phyloP scores from a whole-genome alignment of 257 asterid species.

The Solanum lycopersicoides region DNA sequence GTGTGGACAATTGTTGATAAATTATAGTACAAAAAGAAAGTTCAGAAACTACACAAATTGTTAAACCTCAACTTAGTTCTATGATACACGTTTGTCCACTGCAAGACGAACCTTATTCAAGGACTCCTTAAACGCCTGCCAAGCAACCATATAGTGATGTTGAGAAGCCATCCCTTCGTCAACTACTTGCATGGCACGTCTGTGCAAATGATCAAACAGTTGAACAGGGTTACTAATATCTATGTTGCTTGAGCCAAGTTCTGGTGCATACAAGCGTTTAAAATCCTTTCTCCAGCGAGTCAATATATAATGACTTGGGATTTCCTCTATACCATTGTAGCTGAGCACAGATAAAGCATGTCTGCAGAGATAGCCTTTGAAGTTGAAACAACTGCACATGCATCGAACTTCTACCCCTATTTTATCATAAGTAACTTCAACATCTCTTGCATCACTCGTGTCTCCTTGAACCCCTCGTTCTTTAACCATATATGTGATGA shows the following conservation, averaged over 20 bases:
- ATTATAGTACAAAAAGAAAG: neutral
- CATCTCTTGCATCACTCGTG: neutral
- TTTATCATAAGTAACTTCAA: conserved; percentile 23
- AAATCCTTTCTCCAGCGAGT: conserved; percentile 29
- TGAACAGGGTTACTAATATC: conserved; percentile 20
- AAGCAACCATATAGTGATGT: conserved; percentile 26
- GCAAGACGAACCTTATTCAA: conserved; percentile 27
- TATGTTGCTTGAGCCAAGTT: conserved; percentile 12
- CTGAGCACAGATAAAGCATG: conserved; percentile 21
- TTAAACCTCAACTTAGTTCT: neutral
- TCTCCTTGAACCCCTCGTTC: conserved; percentile 13
- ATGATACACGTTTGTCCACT: conserved; percentile 14
- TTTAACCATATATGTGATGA: conserved; percentile 17
- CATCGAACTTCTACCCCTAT: conserved; percentile 22
- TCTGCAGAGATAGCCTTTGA: conserved; percentile 24
- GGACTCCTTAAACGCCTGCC: conserved; percentile 27
- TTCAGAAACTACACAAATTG: neutral
- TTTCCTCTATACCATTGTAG: conserved; percentile 15
- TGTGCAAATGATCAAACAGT: conserved; percentile 25
- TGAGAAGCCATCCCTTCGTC: conserved; percentile 25
- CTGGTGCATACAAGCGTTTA: conserved; percentile 19
- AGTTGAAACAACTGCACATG: conserved; percentile 25
- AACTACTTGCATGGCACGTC: conserved; percentile 24
- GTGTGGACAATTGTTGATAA: neutral
- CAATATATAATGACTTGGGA: conserved; percentile 21